Conservation (phyloP, 768 basidiomycete species). For the Phlebiopsis flavidoalba region DNA sequence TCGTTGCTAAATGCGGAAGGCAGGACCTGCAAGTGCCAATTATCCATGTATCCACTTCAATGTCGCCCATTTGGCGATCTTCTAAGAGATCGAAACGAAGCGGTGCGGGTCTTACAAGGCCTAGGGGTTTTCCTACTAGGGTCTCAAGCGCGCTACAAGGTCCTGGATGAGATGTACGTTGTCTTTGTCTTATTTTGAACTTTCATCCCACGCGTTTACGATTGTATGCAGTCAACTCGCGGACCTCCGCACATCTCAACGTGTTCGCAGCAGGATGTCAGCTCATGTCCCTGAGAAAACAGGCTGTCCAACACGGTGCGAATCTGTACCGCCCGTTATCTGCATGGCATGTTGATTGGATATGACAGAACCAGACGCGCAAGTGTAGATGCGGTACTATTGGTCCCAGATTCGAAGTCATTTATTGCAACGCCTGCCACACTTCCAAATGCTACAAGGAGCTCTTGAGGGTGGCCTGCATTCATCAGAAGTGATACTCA, state of each 20-base stretch:
- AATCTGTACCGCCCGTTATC: not conserved
- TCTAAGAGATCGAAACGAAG: slow-evolving; percentile 36
- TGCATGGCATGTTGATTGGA: not conserved
- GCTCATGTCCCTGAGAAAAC: slow-evolving; percentile 6
- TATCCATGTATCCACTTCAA: slow-evolving; percentile 55
- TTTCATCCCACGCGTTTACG: not conserved
- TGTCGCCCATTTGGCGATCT: slow-evolving; percentile 46
- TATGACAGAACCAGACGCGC: not conserved
- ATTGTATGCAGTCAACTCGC: not conserved
- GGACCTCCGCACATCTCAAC: not conserved
- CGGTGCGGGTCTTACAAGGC: slow-evolving; percentile 23
- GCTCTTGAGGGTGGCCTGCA: slow-evolving; percentile 30
- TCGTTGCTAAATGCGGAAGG: slow-evolving; percentile 75
- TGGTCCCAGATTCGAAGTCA: slow-evolving; percentile 3
- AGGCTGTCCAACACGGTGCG: not conserved
- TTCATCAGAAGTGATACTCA: slow-evolving; percentile 31
- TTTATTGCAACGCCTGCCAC: slow-evolving; percentile 36
- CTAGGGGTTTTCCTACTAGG: not conserved
- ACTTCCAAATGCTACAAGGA: slow-evolving; percentile 31
- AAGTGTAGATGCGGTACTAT: slow-evolving; percentile 9
- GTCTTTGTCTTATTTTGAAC: not conserved
- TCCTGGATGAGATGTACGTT: not conserved
- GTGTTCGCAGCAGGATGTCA: slow-evolving; percentile 20
- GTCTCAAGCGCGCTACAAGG: not conserved
- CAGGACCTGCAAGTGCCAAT: slow-evolving; percentile 57